Conservation (phyloP, 1,284 basidiomycete genomes). For the Trichosporon ovoides region DNA sequence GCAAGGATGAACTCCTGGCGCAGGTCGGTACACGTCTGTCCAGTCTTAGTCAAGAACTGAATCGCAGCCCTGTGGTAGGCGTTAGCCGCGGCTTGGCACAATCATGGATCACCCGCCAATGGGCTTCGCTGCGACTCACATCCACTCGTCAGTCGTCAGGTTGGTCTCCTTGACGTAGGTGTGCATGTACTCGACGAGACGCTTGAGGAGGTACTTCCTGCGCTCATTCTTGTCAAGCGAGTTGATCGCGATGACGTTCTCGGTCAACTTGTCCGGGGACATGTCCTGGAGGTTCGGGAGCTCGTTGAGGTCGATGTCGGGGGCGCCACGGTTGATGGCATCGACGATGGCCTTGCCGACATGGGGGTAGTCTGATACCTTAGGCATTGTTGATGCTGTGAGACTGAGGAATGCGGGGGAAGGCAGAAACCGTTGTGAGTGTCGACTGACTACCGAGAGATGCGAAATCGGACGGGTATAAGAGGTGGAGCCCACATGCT, state of each 20-base stretch:
- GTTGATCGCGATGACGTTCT: slow-evolving; percentile 55
- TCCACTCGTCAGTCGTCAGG: slow-evolving; percentile 79
- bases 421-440: not conserved
- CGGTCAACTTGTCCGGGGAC: slow-evolving; percentile 56
- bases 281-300: slow-evolving; percentile 50
- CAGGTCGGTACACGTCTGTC: slow-evolving; percentile 64
- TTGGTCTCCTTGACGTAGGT: slow-evolving; percentile 66
- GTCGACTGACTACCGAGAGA: not conserved
- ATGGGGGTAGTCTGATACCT: slow-evolving; percentile 19
- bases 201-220: slow-evolving; percentile 53
- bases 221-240: slow-evolving; percentile 53
- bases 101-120: too few relatives aligned
- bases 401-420: not conserved
- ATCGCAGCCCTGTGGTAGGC: slow-evolving; percentile 60
- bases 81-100: too few relatives aligned
- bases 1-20: slow-evolving; percentile 80
- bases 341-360: slow-evolving; percentile 24
- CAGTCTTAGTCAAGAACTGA: slow-evolving; percentile 66
- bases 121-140: slow-evolving; percentile 44
- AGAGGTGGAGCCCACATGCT: not conserved
- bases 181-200: slow-evolving; percentile 61
- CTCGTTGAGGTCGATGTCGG: slow-evolving; percentile 39
- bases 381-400: slow-evolving; percentile 12
- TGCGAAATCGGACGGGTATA: not conserved
- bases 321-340: slow-evolving; percentile 23